Evolutionary conservation across 495 filamentous ascomycete genomes (phyloP).

Genomic region (Monascus purpureus): DNA sequence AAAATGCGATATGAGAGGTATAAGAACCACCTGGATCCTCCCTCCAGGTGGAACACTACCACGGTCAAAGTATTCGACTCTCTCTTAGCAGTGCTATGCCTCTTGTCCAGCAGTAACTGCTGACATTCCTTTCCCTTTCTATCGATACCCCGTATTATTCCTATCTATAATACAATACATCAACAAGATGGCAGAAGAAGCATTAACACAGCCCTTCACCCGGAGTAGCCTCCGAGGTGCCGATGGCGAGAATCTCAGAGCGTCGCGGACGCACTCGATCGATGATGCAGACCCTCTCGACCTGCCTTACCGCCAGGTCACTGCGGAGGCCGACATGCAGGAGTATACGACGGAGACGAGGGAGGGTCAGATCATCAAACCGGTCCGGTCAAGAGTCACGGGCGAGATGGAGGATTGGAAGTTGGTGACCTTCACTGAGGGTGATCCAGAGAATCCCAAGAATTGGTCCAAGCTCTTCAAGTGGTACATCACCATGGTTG

Average conservation of each 20-base stretch:
- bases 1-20: too few species aligned
- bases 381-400: conserved; percentile 33
- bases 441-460: conserved; percentile 45
- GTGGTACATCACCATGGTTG: conserved; percentile 53
- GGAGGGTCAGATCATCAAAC: conserved; percentile 44
- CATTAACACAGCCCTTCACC: neutral
- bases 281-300: conserved; percentile 21
- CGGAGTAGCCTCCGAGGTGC: neutral
- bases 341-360: conserved; percentile 51
- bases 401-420: conserved; percentile 47
- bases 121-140: too few species aligned
- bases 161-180: too few species aligned
- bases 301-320: conserved; percentile 51
- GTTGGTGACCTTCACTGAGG: conserved; percentile 54
- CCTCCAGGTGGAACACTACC: too few species aligned
- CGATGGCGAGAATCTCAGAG: neutral
- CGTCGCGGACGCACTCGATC: conserved; percentile 10
- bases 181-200: neutral
- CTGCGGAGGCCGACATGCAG: conserved; percentile 39
- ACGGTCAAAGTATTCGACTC: too few species aligned
- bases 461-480: conserved; percentile 45
- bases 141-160: too few species aligned
- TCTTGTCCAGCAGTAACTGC: too few species aligned
- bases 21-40: too few species aligned
- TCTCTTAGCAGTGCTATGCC: too few species aligned